Percentiles rank a stretch among this genome's conserved stretches.
Conservation (phyloP, 306 rosid genomes). For the Malus asiatica region DNA sequence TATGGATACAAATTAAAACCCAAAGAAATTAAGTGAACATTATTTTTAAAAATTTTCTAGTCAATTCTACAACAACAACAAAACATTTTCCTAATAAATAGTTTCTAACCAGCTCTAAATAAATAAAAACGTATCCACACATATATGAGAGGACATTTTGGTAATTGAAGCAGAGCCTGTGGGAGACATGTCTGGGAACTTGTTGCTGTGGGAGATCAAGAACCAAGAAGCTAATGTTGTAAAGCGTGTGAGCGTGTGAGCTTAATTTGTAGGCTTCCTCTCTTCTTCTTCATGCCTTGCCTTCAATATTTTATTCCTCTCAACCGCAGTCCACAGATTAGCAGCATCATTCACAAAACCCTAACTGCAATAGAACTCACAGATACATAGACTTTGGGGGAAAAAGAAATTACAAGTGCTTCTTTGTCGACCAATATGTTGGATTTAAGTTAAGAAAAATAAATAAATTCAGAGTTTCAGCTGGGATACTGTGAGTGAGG, state of each 20-base stretch:
- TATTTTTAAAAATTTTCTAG: background rate
- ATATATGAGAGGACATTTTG: conserved; percentile 10
- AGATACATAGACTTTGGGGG: background rate
- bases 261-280: background rate
- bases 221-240: conserved; percentile 26
- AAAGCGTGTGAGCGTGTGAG: background rate
- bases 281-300: conserved; percentile 10
- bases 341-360: conserved; percentile 17
- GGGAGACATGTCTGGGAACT: conserved; percentile 43
- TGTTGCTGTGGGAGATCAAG: conserved; percentile 31
- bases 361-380: conserved; percentile 1
- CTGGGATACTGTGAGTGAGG: too few species aligned
- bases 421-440: background rate
- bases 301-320: background rate
- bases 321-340: background rate
- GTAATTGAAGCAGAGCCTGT: conserved; percentile 16
- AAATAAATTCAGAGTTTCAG: background rate
- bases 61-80: background rate
- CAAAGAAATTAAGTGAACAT: background rate
- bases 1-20: too few species aligned
- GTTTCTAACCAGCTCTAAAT: background rate
- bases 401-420: background rate
- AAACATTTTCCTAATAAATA: accelerated
- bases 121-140: background rate
- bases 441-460: background rate